Conservation (phyloP, 345 rosid species). For the Hibiscus tridactylites region DNA sequence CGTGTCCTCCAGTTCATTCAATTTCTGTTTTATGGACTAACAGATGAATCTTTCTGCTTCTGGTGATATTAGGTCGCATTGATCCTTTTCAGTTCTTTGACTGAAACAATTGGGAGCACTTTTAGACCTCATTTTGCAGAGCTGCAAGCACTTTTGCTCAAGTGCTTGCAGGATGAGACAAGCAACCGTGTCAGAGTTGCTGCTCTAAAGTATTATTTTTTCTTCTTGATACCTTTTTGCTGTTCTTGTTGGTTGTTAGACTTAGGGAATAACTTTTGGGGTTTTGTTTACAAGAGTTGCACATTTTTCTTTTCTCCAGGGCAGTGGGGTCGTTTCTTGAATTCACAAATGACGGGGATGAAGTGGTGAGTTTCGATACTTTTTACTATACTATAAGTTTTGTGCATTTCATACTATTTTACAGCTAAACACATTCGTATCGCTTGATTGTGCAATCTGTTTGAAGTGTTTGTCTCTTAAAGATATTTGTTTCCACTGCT, state of each 20-base stretch:
- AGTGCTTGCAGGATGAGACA: conserved; percentile 84
- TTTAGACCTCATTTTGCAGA: conserved; percentile 82
- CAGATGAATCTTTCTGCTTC: conserved; percentile 4
- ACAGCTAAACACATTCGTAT: not conserved
- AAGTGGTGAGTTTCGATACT: conserved; percentile 57
- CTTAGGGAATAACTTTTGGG: not conserved
- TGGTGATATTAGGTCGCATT: conserved; percentile 65
- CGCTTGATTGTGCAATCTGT: not conserved
- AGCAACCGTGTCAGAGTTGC: conserved; percentile 94
- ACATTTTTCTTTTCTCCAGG: conserved; percentile 35
- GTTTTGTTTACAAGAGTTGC: conserved; percentile 13
- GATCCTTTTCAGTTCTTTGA: conserved; percentile 95
- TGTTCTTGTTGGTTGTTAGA: conserved; percentile 7
- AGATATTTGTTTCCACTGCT: not conserved
- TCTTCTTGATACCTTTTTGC: not conserved
- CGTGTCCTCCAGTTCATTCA: not conserved
- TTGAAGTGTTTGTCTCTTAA: not conserved
- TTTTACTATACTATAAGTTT: not conserved
- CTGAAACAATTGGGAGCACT: conserved; percentile 88
- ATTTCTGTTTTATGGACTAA: conserved; percentile 7
- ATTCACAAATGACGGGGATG: conserved; percentile 70
- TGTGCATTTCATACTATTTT: not conserved
- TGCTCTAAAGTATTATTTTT: conserved; percentile 71
- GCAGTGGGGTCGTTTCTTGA: conserved; percentile 97
- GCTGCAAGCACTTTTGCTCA: conserved; percentile 86